Conservation (phyloP, 192 early-diverging fungal genomes). For the Mortierella antarctica region DNA sequence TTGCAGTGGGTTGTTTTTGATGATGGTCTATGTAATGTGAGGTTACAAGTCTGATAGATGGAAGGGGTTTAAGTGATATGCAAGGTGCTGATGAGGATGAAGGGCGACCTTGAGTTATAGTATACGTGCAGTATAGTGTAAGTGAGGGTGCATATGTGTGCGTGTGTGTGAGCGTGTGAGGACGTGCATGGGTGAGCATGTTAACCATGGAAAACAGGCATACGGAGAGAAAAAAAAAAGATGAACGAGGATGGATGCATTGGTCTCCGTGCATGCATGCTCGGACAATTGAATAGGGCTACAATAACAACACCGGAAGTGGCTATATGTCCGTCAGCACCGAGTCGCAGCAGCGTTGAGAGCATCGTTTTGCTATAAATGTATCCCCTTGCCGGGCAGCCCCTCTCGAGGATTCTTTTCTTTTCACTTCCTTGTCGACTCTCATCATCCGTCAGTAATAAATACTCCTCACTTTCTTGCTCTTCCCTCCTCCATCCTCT, state of each 20-base stretch:
- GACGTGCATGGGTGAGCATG: neutral
- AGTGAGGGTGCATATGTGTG: neutral
- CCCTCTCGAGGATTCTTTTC: slow-evolving; percentile 1
- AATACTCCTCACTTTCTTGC: neutral
- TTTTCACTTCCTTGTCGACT: neutral
- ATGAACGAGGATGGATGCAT: neutral
- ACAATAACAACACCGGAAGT: slow-evolving; percentile 27
- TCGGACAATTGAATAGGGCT: slow-evolving; percentile 16
- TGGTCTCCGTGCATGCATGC: slow-evolving; percentile 1
- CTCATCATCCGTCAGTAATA: neutral
- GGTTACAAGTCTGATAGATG: neutral
- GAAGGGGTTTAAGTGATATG: neutral
- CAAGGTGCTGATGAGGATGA: neutral
- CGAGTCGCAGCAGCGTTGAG: too few species aligned
- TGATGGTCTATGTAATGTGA: neutral
- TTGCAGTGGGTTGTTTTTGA: neutral
- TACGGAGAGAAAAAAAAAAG: neutral
- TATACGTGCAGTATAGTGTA: neutral
- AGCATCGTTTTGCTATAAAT: too few species aligned
- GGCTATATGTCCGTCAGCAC: neutral
- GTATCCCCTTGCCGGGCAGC: neutral
- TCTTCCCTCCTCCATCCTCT: neutral
- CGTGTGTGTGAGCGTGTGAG: neutral
- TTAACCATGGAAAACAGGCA: neutral
- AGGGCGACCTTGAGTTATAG: too few species aligned